Base-by-base conservation (phyloP, 1,139 yeast species). In the Candida tunisiensis region DNA sequence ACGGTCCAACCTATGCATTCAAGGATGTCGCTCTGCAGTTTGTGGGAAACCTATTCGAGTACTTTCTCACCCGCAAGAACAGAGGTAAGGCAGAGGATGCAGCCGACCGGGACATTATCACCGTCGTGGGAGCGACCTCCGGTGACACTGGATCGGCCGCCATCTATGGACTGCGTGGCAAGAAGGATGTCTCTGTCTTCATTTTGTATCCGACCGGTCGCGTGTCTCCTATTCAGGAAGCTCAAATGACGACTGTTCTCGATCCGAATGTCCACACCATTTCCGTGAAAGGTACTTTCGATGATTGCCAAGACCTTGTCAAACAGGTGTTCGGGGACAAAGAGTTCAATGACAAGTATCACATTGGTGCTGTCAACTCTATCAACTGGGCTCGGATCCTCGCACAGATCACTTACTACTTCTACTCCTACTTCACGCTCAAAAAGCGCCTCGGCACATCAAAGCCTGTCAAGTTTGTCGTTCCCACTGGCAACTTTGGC, bases 61-160 rank as follows among this genome's bases (percentile, higher is more conserved):
- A 69, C 55, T 91, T 88, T 55, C 62, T 88, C 45, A 62, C 66
- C 33, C 74, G 94, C 54, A 67, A 69, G 42, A 88, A 88, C 48
- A 62, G 65, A 18, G 69, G 64, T 25, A 68, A 74, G 47, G 57
- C 66, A 23, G 68, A 59, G 15, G 41, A 42, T 19, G 64, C 57
- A 18, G 64, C 64, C 31, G 64, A 69, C 36, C 66, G 91, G 45
- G 91, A 82, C 42, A 68, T 70, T 35, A 65, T 88, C 43, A 88
- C 99, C 21, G 98, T 88, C 38, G 94, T 88, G 34, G 99, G 99
- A 44, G 99, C 99, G 24, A 88, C 99, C 16, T 79, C 93, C 29
- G 99, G 99, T 45, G 99, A 88, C 49, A 88, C 99, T 25, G 99
- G 99, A 29, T 79, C 94, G 26, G 99, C 99, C 29, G 98, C 99